Conservation (phyloP, 2,329 filamentous ascomycete genomes). For the Colletotrichum simmondsii region DNA sequence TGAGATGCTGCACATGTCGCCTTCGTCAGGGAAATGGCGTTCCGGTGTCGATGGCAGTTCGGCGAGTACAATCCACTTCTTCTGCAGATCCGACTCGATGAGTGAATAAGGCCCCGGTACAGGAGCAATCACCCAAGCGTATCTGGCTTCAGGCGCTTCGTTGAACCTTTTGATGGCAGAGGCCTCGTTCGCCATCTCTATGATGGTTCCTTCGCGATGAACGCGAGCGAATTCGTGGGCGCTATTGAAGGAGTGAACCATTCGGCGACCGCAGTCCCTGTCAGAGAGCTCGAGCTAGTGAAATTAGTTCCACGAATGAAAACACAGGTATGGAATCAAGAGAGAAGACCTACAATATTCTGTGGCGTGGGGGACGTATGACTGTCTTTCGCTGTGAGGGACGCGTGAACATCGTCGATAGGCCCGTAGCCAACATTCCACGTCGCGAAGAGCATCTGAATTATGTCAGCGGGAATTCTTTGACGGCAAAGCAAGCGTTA, state of each 20-base stretch:
- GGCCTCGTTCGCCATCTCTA: constrained; percentile 22
- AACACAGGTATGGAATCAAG: not conserved
- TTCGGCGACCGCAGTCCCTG: constrained; percentile 8
- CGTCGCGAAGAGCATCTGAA: not conserved
- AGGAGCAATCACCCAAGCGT: constrained; percentile 18
- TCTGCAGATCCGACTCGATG: constrained; percentile 23
- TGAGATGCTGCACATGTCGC: constrained; percentile 4
- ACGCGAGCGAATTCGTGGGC: constrained; percentile 20
- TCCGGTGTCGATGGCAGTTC: not conserved
- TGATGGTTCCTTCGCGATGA: constrained; percentile 19
- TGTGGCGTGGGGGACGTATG: not conserved
- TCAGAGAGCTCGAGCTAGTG: not conserved
- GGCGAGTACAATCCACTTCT: constrained; percentile 22
- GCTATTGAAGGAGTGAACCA: constrained; percentile 26
- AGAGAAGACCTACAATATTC: not conserved
- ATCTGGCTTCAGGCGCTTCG: not conserved
- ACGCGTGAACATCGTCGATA: not conserved
- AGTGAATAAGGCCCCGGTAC: constrained; percentile 10
- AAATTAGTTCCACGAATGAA: not conserved
- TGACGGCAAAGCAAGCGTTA: not conserved
- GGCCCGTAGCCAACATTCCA: constrained; percentile 4
- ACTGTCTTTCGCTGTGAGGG: not conserved
- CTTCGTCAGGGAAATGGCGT: constrained; percentile 17
- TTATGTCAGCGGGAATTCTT: not conserved
- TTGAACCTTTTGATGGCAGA: constrained; percentile 6